Percentiles rank a stretch among this genome's conserved stretches.
Evolutionary conservation across 2,329 filamentous ascomycete genomes (phyloP).

Genomic region (Curvularia hawaiiensis): DNA sequence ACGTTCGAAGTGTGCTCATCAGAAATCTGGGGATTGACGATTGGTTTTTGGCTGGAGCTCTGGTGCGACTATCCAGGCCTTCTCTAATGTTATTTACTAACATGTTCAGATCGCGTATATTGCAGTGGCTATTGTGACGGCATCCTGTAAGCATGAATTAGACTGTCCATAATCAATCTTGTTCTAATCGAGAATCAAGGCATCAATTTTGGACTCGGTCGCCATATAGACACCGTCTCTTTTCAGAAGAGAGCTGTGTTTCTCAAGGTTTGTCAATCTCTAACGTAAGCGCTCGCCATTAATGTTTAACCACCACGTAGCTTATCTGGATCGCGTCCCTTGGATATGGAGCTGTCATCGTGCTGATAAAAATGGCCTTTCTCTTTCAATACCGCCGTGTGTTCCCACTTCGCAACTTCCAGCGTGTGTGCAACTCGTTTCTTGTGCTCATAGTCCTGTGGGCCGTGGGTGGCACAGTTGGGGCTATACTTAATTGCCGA

Average conservation of each 20-base stretch:
- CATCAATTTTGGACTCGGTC: background rate
- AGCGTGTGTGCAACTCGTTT: background rate
- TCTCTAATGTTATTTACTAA: background rate
- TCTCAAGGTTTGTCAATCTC: background rate
- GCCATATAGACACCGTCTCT: background rate
- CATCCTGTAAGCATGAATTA: background rate
- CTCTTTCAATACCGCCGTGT: background rate
- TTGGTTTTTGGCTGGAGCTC: background rate
- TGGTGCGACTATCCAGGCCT: background rate
- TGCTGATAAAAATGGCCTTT: background rate
- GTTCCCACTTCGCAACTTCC: background rate
- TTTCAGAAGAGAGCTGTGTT: background rate
- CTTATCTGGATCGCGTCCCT: background rate
- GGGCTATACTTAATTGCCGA: background rate
- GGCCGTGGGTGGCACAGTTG: background rate
- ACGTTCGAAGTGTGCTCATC: background rate
- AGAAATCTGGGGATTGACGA: background rate
- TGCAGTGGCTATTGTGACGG: background rate
- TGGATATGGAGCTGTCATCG: background rate
- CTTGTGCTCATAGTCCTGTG: background rate
- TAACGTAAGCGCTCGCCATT: background rate
- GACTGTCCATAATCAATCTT: background rate
- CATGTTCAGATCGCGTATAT: background rate
- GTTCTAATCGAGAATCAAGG: background rate
- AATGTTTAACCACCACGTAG: background rate